Base-by-base conservation (phyloP, 805 yeast species). In the Lachancea dasiensis region DNA sequence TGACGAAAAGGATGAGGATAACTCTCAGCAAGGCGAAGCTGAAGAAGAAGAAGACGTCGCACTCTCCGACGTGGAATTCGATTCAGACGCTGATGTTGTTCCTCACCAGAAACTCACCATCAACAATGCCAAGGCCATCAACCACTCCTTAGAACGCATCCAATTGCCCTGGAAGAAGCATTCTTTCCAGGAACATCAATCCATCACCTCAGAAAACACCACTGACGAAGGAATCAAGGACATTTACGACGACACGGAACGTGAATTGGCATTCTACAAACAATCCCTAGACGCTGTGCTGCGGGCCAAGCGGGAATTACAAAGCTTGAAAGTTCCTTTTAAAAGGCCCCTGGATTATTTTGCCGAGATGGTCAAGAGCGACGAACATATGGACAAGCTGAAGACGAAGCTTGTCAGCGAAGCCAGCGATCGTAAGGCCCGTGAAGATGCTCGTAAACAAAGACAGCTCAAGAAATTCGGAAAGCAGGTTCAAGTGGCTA, bases 291-390 rank as follows among this genome's bases (percentile, higher is more conserved):
- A 76, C 36, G 94, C 97, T 3, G 92, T 84, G 20, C 64, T 72
- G 36, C 75, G 72, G 49, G 95, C 84, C 18, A 79, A 90, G 54
- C 60, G 70, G 32, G 73, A 75, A 38, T 68, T 84, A 28, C 65
- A 78, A 34, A 78, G 78, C 54, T 72, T 84, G 48, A 80, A 81
- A 56, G 78, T 90, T 22, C 86, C 96, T 43, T 92, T 92, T 61
- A 72, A 94, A 20, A 77, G 98, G 62, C 99, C 99, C 25, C 67
- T 76, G 54, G 98, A 92, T 60, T 92, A 86, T 63, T 92, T 92
- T 67, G 99, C 98, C 14, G 98, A 92, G 65, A 92, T 92, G 98
- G 85, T 87, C 43, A 92, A 92, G 68, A 81, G 89, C 38, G 98
- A 92, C 63, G 96, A 86, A 61, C 99, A 92, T 64, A 92, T 92